Base-by-base conservation (phyloP, 306 rosid genomes). In the Rosa chinensis region DNA sequence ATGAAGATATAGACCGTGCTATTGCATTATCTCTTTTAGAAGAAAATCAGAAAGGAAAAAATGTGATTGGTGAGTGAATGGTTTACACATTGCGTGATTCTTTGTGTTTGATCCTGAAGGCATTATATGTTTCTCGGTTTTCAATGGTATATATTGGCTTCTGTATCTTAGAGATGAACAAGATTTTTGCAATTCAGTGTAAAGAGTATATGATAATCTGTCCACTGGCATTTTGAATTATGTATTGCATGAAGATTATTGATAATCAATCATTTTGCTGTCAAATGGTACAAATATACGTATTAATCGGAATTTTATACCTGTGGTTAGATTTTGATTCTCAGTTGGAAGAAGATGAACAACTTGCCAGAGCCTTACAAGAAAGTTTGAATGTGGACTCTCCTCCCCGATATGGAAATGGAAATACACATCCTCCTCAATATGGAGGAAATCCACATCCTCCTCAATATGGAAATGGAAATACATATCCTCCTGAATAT, bases 361-460 rank as follows among this genome's bases (percentile, higher is more conserved):
- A 79, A 79, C 97, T 93, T 78, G 98, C 98, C 72, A 87, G 89
- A 85, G 98, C 97, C 59, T 37, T 93, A 73, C 97, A 93, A 93
- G 90, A 93, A 86, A 93, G 98, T 83, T 87, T 93, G 49, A 87
- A 84, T 79, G 44, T 84, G 79, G 97, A 85, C 35, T 85, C 97
- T 68, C 95, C 98, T 86, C 92, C 97, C 40, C 87, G 53, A 76
- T 78, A 89, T 82, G 92, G 88, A 79, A 83, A 89, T 83, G 90
- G 87, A 82, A 84, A 83, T 75, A 53, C 77, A 37, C 18, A 40
- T 80, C 63, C 78, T 71, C 75, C 75, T 18, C 42, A 17, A 53
- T 23, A 23, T 56, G 84, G 73, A 75, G 80, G 71, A 63, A 74
- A 68, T 43, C 4, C 50, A 20, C 39, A 28, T 48, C 76, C 76